Percentiles rank a stretch among this genome's conserved stretches.
Conservation (phyloP, 805 yeast genomes). For the Yamadazyma takamatsuzukensis region DNA sequence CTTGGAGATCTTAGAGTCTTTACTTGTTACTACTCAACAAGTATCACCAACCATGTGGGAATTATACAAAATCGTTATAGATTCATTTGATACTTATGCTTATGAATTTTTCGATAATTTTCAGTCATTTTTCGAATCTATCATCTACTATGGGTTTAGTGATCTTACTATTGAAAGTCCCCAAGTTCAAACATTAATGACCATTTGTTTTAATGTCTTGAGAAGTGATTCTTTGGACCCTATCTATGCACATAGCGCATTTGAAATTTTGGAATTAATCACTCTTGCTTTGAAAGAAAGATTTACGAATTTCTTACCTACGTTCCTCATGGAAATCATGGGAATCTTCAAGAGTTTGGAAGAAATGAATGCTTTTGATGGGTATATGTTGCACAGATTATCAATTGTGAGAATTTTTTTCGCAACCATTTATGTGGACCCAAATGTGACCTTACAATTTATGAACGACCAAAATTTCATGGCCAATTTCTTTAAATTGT, state of each 20-base stretch:
- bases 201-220: constrained; percentile 33
- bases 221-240: constrained; percentile 35
- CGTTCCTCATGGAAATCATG: constrained; percentile 34
- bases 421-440: constrained; percentile 36
- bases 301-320: constrained; percentile 29
- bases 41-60: constrained; percentile 55
- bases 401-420: constrained; percentile 43
- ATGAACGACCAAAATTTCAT: constrained; percentile 36
- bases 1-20: constrained; percentile 48
- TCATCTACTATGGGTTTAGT: constrained; percentile 49
- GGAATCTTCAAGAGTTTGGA: constrained; percentile 32
- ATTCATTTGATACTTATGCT: constrained; percentile 57
- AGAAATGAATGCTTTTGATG: constrained; percentile 38
- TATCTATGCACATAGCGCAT: constrained; percentile 35
- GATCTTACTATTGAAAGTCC: constrained; percentile 34
- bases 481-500: constrained; percentile 38
- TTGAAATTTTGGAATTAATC: constrained; percentile 35
- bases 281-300: constrained; percentile 28
- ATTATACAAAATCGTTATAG: constrained; percentile 44
- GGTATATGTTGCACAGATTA: constrained; percentile 40
- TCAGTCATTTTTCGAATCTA: constrained; percentile 53
- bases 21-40: constrained; percentile 49
- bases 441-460: constrained; percentile 32
- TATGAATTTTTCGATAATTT: constrained; percentile 55
- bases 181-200: constrained; percentile 34